phyloP scores from a whole-genome alignment of 495 filamentous ascomycete species.

The Hypoxylon trugodes region DNA sequence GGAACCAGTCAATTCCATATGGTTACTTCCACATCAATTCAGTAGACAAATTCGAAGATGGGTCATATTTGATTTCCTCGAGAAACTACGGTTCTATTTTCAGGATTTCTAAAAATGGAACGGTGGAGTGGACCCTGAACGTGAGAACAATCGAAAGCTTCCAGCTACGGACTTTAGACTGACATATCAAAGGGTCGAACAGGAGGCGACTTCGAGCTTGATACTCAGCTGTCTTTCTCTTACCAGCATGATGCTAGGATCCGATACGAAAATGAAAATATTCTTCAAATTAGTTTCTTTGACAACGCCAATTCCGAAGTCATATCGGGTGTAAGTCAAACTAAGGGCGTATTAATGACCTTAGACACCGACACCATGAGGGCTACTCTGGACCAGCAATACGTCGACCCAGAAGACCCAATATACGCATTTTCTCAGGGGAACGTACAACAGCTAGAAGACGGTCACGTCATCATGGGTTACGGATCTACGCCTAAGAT shows the following conservation, averaged over 20 bases:
- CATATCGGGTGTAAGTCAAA: slow-evolving; percentile 10
- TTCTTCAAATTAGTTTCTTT: slow-evolving; percentile 29
- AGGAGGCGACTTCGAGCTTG: slow-evolving; percentile 30
- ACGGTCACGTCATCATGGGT: slow-evolving; percentile 25
- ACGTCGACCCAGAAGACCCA: slow-evolving; percentile 14
- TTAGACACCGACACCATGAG: slow-evolving; percentile 18
- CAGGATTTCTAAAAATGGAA: slow-evolving; percentile 21
- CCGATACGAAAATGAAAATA: background rate
- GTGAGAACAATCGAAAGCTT: background rate
- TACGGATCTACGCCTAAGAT: slow-evolving; percentile 32
- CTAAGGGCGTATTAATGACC: slow-evolving; percentile 20
- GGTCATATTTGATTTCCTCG: slow-evolving; percentile 32
- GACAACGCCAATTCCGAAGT: slow-evolving; percentile 29
- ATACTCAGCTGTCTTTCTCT: slow-evolving; percentile 12
- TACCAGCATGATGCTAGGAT: slow-evolving; percentile 36
- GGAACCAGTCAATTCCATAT: slow-evolving; percentile 24
- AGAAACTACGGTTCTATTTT: slow-evolving; percentile 32
- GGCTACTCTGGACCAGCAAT: slow-evolving; percentile 17
- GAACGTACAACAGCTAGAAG: slow-evolving; percentile 17
- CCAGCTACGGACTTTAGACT: background rate
- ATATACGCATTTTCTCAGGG: slow-evolving; percentile 24
- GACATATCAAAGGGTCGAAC: slow-evolving; percentile 17
- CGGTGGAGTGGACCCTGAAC: slow-evolving; percentile 29
- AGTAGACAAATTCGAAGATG: slow-evolving; percentile 28
- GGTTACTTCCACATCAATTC: slow-evolving; percentile 37